A percentile compares a stretch with the other conserved stretches of the same genome.
These are phyloP conservation scores for Penicillium silybi DNA, from an alignment of 495 filamentous ascomycete genomes.

Conservation along the genomic window DNA sequence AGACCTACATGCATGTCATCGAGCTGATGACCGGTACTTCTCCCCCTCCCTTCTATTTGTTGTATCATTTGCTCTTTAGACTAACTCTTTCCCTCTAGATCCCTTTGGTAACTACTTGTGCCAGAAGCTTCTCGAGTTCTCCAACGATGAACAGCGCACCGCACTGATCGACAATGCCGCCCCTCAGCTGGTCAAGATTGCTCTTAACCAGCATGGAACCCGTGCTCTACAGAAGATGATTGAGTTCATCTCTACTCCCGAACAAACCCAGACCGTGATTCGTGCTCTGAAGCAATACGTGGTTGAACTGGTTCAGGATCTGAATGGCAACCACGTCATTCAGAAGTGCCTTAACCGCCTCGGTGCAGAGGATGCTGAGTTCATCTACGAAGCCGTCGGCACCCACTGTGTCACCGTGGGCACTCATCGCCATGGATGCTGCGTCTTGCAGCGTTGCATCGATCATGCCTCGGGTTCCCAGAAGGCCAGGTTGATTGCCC, in stretches of 20 bases:
- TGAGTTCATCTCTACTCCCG: slow-evolving; percentile 79
- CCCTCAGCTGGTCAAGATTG: slow-evolving; percentile 80
- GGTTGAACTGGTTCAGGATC: slow-evolving; percentile 88
- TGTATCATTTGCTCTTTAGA: neutral
- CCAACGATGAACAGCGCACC: slow-evolving; percentile 90
- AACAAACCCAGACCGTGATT: slow-evolving; percentile 79
- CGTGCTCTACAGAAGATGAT: slow-evolving; percentile 99
- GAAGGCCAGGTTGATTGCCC: slow-evolving; percentile 77
- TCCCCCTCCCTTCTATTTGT: neutral
- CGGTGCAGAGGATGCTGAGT: slow-evolving; percentile 72
- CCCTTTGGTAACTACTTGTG: slow-evolving; percentile 98
- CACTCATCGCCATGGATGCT: slow-evolving; percentile 97
- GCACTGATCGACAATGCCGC: slow-evolving; percentile 85
- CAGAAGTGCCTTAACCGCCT: slow-evolving; percentile 98
- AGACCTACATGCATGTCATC: slow-evolving; percentile 85
- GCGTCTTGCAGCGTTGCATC: slow-evolving; percentile 95
- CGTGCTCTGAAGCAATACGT: slow-evolving; percentile 71
- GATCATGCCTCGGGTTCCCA: slow-evolving; percentile 90
- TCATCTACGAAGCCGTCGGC: slow-evolving; percentile 95
- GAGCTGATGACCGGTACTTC: slow-evolving; percentile 86
- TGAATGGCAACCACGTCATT: slow-evolving; percentile 98
- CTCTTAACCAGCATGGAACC: slow-evolving; percentile 94
- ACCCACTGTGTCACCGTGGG: slow-evolving; percentile 82
- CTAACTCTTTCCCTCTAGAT: slow-evolving; percentile 47
- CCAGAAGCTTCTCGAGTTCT: slow-evolving; percentile 93